Conservation (phyloP, 2,329 filamentous ascomycete species). For the Hymenoscyphus fraxineus region DNA sequence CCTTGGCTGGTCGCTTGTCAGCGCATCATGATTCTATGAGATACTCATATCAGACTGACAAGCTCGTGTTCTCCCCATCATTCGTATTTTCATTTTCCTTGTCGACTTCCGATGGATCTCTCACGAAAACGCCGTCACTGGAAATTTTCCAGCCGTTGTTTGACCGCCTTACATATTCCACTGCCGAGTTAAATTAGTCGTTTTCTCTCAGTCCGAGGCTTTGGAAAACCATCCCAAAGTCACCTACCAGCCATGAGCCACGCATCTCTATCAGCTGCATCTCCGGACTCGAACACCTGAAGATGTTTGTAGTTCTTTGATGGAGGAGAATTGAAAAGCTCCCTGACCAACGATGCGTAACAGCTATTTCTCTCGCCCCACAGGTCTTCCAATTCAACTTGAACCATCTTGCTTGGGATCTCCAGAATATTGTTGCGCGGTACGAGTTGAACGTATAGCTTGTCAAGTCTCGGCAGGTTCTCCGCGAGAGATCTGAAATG, state of each 20-base stretch:
- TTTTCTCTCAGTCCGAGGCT: background rate
- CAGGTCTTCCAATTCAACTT: constrained; percentile 31
- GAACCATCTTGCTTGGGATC: constrained; percentile 25
- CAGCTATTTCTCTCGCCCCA: constrained; percentile 33
- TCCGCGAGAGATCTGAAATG: constrained; percentile 52
- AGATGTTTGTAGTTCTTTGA: constrained; percentile 42
- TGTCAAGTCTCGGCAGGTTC: constrained; percentile 48
- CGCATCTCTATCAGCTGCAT: constrained; percentile 42
- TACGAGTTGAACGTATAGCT: constrained; percentile 51
- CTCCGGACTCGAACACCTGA: constrained; percentile 48
- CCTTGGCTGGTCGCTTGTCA: constrained; percentile 23
- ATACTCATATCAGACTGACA: constrained; percentile 29
- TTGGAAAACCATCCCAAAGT: background rate
- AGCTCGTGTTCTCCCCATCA: constrained; percentile 18
- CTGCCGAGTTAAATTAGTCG: constrained; percentile 16
- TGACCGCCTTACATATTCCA: constrained; percentile 39
- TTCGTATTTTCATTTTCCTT: constrained; percentile 12
- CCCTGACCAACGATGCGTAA: constrained; percentile 30
- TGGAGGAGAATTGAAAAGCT: constrained; percentile 30
- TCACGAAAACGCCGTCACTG: constrained; percentile 45
- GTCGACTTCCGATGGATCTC: constrained; percentile 14
- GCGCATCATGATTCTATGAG: constrained; percentile 7
- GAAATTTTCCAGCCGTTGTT: constrained; percentile 43
- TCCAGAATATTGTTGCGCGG: constrained; percentile 39
- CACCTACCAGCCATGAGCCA: constrained; percentile 41